Base-by-base conservation (phyloP, 495 filamentous ascomycete species). In the Penicillium longicatenatum region DNA sequence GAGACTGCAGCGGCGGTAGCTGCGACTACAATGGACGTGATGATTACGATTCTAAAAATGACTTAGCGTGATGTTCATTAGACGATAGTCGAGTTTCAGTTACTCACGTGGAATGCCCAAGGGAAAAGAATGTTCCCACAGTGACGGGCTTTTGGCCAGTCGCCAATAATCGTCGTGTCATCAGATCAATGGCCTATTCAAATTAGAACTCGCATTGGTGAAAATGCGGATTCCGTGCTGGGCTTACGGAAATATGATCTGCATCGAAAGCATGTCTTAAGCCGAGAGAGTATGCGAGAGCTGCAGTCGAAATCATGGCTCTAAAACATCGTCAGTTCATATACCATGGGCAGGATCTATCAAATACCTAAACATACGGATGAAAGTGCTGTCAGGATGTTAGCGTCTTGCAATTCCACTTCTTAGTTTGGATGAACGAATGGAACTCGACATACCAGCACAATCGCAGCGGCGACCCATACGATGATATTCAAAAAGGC, bases 251-350 rank as follows among this genome's bases (percentile, higher is more conserved):
- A 72, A 98, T 97, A 74, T 98, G 94, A 72, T 98, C 93, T 16
- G 94, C 94, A 68, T 97, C 94, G 48, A 97, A 86, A 4, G 94
- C 94, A 80, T 98, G 93, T 51, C 94, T 85, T 20, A 98, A 82
- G 7, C 94, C 93, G 6, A 98, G 80, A 0, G 92, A 93, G 70
- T 95, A 97, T 14, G 93, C 84, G 0, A 96, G 81, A 16, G 93
- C 84, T 5, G 93, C 89, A 4, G 91, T 87, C 16, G 87, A 88
- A 41, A 92, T 84, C 54, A 97, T 76, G 4, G 81, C 73, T 6
- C 84, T 86, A 55, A 55, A 14, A 17, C 0, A 31, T 21, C 10
- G 20, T 20, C 31, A 39, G 2, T 21, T 17, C 12, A n/a, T 29
- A 1, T 2, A 21, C n/a, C 11, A 41, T 29, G 10, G 12, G 6